Base-by-base conservation (phyloP, 2,329 filamentous ascomycete species). In the Sporothrix pallida region DNA sequence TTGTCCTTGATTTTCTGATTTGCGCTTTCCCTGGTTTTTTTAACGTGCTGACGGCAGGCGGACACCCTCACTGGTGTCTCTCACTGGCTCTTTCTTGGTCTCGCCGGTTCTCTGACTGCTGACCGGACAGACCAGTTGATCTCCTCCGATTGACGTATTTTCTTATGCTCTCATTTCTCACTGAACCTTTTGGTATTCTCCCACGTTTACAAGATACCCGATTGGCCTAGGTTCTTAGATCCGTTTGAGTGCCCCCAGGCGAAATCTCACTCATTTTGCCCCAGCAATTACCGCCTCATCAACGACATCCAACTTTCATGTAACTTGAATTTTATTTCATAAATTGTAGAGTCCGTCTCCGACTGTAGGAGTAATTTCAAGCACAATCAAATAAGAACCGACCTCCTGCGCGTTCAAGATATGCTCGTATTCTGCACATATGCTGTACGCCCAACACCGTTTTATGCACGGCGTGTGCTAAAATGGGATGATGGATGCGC, bases 21-120 rank as follows among this genome's bases (percentile, higher is more conserved):
- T 26, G 23, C 23, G 23, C 23, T 26, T 26, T 26, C 23, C 23
- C 23, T 26, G 23, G 23, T 31, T 52, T 13, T n/a, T 52, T 69
- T 68, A 50, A 68, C 44, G 44, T 68, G 63, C 63, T 68, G 44
- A 46, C 26, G 12, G 56, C 13, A 48, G 44, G 13, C 52, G 12
- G 48, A 15, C 48, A 50, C 17, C 17, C 48, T 50, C n/a, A 56
- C 52, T 20, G 17, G 17, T 20, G 1, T 37, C 26, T 62, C 23
- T 26, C 23, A 26, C 23, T 26, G 23, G 23, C 23, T 26, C 23
- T 26, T 26, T 26, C 23, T 26, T 26, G 23, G 23, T 26, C 23
- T 26, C 23, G 23, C 23, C 23, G 23, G 23, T 26, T 26, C 23
- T 26, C 23, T 26, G 23, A 26, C 23, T 26, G 23, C 23, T 26